A percentile compares a stretch with the other conserved stretches of the same genome.
Evolutionary conservation across 2,329 filamentous ascomycete genomes (phyloP).

Genomic region (Fusarium sp.): DNA sequence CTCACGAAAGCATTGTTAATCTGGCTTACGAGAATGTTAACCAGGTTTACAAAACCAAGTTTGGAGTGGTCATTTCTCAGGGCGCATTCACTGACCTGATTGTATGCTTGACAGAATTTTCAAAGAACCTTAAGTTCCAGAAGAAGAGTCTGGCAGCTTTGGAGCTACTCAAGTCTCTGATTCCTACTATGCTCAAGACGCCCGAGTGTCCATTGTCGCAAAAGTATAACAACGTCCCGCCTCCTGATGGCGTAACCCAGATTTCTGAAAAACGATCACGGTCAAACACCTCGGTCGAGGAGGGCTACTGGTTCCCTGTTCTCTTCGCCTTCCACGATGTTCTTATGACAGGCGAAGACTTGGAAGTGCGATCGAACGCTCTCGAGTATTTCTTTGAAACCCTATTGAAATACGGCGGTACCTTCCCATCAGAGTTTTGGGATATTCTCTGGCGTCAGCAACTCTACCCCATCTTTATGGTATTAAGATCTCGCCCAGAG

Average conservation of each 20-base stretch:
- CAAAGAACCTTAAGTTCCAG: constrained; percentile 98
- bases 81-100: constrained; percentile 96
- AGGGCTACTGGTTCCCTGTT: constrained; percentile 98
- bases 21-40: constrained; percentile 97
- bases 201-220: constrained; percentile 93
- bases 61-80: constrained; percentile 95
- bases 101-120: constrained; percentile 97
- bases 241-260: constrained; percentile 57
- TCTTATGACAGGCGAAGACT: constrained; percentile 97
- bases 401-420: constrained; percentile 86
- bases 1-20: constrained; percentile 94
- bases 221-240: constrained; percentile 57
- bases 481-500: constrained; percentile 93
- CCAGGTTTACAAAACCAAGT: constrained; percentile 94
- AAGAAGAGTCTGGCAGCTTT: constrained; percentile 98
- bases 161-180: constrained; percentile 91
- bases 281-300: constrained; percentile 87
- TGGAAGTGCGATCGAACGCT: constrained; percentile 91
- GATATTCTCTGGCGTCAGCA: constrained; percentile 98
- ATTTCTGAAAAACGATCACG: constrained; percentile 64
- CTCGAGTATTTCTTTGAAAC: constrained; percentile 98
- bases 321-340: constrained; percentile 99
- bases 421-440: constrained; percentile 96
- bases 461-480: constrained; percentile 98
- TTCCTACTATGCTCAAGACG: constrained; percentile 93